These are phyloP conservation scores for Botrytis galanthina DNA, from an alignment of 2,329 filamentous ascomycete species.

Conservation along the genomic window DNA sequence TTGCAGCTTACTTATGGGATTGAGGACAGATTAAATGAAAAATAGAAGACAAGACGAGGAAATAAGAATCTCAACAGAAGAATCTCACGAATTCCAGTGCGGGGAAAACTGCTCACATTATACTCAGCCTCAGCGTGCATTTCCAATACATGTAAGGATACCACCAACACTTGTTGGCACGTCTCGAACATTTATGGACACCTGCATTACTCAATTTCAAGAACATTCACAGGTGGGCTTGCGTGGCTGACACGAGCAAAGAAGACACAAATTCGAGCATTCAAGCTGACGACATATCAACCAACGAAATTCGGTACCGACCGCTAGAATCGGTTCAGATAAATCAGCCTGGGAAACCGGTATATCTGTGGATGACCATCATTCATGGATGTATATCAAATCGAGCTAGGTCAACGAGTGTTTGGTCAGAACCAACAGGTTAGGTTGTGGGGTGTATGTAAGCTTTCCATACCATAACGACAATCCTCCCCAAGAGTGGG, in stretches of 20 bases:
- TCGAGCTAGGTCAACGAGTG: background rate
- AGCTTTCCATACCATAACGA: background rate
- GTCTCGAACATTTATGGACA: background rate
- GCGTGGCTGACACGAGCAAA: background rate
- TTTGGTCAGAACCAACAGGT: background rate
- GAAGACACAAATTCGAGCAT: background rate
- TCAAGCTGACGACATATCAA: background rate
- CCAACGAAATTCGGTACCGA: background rate
- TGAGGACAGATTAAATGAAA: too few relatives aligned
- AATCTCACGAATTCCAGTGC: too few relatives aligned
- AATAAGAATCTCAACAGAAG: too few relatives aligned
- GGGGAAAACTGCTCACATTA: too few relatives aligned
- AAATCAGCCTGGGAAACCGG: too few relatives aligned
- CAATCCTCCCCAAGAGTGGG: background rate
- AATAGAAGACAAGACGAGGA: too few relatives aligned
- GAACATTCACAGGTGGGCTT: background rate
- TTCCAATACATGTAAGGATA: background rate
- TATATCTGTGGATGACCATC: background rate
- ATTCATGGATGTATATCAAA: background rate
- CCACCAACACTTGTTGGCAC: background rate
- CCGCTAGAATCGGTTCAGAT: too few relatives aligned
- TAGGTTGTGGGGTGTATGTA: background rate
- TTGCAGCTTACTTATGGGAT: fast-evolving
- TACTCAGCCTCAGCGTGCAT: too few relatives aligned
- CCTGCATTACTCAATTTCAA: background rate